Conservation (phyloP, 768 basidiomycete species). For the Ephemerocybe angulata region DNA sequence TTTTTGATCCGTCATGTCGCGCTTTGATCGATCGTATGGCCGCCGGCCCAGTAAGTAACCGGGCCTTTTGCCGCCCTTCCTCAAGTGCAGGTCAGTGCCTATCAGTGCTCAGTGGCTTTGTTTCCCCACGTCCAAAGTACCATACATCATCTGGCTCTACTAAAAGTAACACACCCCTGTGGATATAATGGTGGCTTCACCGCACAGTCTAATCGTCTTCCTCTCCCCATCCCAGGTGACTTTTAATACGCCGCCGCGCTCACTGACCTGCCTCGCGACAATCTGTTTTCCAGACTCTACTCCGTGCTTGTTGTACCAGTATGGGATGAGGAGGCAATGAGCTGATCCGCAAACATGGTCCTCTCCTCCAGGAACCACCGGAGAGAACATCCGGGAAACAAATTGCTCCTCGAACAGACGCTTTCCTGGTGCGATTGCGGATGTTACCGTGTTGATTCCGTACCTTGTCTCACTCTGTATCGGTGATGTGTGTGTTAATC, state of each 20-base stretch:
- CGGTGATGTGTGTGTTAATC: background rate
- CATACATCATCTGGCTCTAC: no score
- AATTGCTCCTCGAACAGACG: constrained; percentile 29
- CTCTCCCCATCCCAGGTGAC: constrained; percentile 34
- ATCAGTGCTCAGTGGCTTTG: no score
- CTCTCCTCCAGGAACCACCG: constrained; percentile 34
- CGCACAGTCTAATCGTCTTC: constrained; percentile 31
- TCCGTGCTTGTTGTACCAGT: constrained; percentile 41
- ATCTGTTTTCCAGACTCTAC: constrained; percentile 31
- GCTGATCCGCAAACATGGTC: constrained; percentile 55
- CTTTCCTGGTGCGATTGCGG: constrained; percentile 24
- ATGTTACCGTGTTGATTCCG: constrained; percentile 37
- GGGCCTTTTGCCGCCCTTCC: no score
- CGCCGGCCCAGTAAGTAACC: no score
- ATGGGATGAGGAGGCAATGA: constrained; percentile 46
- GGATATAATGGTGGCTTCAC: constrained; percentile 31
- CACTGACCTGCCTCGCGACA: constrained; percentile 49
- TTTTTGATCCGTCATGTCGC: no score
- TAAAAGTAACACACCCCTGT: constrained; percentile 28
- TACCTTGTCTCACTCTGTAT: constrained; percentile 35
- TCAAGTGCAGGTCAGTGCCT: no score
- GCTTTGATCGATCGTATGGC: no score
- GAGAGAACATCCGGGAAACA: constrained; percentile 51
- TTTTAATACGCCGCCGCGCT: constrained; percentile 43
- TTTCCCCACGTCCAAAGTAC: no score